Percentiles rank a stretch among this genome's conserved stretches.
These are phyloP conservation scores for Pseudozyma pruni DNA, from an alignment of 1,284 basidiomycete species.

Conservation along the genomic window DNA sequence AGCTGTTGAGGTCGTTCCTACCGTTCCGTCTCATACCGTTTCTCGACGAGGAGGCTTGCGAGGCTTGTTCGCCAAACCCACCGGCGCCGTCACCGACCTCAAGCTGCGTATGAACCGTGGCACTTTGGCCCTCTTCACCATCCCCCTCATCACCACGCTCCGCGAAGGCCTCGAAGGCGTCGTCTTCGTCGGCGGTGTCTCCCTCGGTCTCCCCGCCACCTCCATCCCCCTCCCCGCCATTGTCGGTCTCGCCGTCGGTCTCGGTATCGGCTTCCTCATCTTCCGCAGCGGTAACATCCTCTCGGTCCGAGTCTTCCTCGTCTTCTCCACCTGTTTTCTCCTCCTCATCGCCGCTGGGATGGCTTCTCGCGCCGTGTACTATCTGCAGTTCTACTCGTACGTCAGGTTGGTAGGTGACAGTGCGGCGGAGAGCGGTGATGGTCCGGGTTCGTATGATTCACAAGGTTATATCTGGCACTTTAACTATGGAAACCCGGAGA, in stretches of 20 bases:
- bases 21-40: neutral
- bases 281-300: conserved; percentile 56
- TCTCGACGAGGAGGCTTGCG: conserved; percentile 11
- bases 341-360: conserved; percentile 65
- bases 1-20: conserved; percentile 34
- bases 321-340: conserved; percentile 60
- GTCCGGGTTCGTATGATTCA: conserved; percentile 59
- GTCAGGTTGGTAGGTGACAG: conserved; percentile 57
- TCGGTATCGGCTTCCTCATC: conserved; percentile 55
- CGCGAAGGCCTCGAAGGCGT: conserved; percentile 65
- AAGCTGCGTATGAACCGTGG: conserved; percentile 49
- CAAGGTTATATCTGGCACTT: conserved; percentile 69
- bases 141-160: conserved; percentile 64
- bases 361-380: conserved; percentile 58
- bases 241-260: conserved; percentile 55
- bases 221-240: conserved; percentile 65
- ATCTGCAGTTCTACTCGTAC: conserved; percentile 62
- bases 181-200: conserved; percentile 66
- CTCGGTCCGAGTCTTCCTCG: conserved; percentile 55
- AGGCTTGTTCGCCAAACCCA: conserved; percentile 18
- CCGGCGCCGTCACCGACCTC: conserved; percentile 25
- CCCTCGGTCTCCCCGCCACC: conserved; percentile 60
- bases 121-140: conserved; percentile 57
- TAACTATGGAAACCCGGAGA: conserved; percentile 83
- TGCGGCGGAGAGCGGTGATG: conserved; percentile 58